Conservation (phyloP, 1,284 basidiomycete species). For the Termitomyces sp. region DNA sequence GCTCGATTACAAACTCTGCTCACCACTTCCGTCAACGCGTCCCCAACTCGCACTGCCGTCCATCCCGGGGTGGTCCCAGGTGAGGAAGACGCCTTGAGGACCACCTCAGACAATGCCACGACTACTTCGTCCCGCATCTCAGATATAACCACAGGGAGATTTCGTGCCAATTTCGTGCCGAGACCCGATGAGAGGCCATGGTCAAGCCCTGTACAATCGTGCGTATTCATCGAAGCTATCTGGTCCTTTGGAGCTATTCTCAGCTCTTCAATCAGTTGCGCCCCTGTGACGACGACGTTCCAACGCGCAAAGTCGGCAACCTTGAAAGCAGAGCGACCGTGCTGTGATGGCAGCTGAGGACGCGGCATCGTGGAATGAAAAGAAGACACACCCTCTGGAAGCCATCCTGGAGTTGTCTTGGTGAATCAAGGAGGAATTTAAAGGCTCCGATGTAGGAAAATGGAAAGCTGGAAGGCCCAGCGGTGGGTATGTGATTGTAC, state of each 20-base stretch:
- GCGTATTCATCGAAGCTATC: conserved; percentile 12
- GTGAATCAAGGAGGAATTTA: conserved; percentile 2
- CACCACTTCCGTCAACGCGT: conserved; percentile 10
- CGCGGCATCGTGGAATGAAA: not conserved
- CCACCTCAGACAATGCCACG: conserved; percentile 1
- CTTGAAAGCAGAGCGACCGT: conserved; percentile 17
- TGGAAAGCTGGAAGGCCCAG: conserved; percentile 5
- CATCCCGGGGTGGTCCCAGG: not conserved
- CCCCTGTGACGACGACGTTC: conserved; percentile 22
- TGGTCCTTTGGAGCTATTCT: conserved; percentile 21
- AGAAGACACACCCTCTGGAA: conserved; percentile 3
- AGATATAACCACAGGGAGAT: conserved; percentile 9
- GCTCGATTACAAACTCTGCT: conserved; percentile 13
- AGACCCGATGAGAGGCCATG: not conserved
- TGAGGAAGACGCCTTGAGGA: not conserved
- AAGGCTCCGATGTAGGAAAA: conserved; percentile 10
- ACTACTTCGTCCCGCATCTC: conserved; percentile 11
- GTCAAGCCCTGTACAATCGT: not conserved
- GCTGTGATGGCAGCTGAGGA: not conserved
- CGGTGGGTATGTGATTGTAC: conserved; percentile 10
- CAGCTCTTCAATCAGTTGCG: conserved; percentile 23
- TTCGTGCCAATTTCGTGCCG: conserved; percentile 10
- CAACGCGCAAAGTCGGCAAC: conserved; percentile 22
- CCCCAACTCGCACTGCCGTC: not conserved
- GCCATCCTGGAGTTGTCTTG: conserved; percentile 4